Evolutionary conservation across 2,329 filamentous ascomycete genomes (phyloP).

Genomic region (Sporothrix dimorphospora): DNA sequence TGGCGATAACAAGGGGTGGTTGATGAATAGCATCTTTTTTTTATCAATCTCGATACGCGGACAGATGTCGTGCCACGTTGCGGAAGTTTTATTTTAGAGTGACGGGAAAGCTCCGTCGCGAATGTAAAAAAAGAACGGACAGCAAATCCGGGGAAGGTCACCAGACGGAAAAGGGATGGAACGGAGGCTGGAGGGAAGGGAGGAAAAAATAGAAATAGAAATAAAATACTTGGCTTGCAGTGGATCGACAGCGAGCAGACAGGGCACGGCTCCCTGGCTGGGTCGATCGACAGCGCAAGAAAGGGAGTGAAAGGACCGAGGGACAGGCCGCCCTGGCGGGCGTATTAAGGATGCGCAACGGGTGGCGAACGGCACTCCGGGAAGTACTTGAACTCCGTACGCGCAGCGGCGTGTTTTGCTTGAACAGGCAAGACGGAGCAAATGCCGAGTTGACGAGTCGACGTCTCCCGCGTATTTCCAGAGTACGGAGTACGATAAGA

Average conservation of each 20-base stretch:
- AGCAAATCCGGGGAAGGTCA: constrained; percentile 2
- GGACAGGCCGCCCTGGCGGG: background rate
- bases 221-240: background rate
- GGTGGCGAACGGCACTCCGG: no score
- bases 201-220: background rate
- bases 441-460: background rate
- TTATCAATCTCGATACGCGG: background rate
- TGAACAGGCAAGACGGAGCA: background rate
- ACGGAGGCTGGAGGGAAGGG: background rate
- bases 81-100: background rate
- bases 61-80: background rate
- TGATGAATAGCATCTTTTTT: background rate
- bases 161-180: background rate
- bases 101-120: background rate
- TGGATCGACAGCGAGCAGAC: background rate
- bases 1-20: background rate
- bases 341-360: background rate
- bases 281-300: background rate
- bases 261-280: background rate
- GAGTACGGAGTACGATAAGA: background rate
- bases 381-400: no score
- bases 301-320: background rate
- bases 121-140: constrained; percentile 1
- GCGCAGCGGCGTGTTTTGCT: background rate
- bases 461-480: background rate